A percentile compares a stretch with the other conserved stretches of the same genome.
These are phyloP conservation scores for Xerocomellus intermedius DNA, from an alignment of 768 basidiomycete genomes.

Conservation along the genomic window DNA sequence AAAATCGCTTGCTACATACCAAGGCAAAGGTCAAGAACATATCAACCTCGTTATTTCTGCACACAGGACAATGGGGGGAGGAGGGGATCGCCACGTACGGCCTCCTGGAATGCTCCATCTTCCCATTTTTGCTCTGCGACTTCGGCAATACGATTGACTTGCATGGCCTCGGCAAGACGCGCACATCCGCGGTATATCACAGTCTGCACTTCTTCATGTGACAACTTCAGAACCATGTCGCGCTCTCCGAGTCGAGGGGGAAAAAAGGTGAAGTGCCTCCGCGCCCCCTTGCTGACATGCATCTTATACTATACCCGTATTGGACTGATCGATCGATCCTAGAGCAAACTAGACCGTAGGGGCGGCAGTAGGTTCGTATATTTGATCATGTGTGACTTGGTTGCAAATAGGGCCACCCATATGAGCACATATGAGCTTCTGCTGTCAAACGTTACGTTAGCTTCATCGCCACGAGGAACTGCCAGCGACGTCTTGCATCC, in stretches of 20 bases:
- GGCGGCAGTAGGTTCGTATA: too few species aligned
- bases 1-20: background rate
- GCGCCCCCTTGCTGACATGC: background rate
- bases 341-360: too few species aligned
- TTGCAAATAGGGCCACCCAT: background rate
- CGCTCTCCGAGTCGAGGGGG: background rate
- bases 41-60: background rate
- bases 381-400: background rate
- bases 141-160: background rate
- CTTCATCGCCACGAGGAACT: background rate
- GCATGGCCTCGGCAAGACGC: background rate
- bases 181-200: slow-evolving; percentile 1
- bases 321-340: background rate
- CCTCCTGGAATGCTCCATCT: background rate
- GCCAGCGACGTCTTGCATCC: background rate
- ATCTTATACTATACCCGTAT: background rate
- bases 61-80: background rate
- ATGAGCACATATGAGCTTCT: background rate
- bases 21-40: too few species aligned
- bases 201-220: background rate
- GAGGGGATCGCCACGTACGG: background rate
- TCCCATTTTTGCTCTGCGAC: slow-evolving; percentile 2
- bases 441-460: background rate
- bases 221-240: background rate
- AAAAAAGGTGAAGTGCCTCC: background rate